These are phyloP conservation scores for Monilinia laxa DNA, from an alignment of 2,329 filamentous ascomycete genomes.

Conservation along the genomic window DNA sequence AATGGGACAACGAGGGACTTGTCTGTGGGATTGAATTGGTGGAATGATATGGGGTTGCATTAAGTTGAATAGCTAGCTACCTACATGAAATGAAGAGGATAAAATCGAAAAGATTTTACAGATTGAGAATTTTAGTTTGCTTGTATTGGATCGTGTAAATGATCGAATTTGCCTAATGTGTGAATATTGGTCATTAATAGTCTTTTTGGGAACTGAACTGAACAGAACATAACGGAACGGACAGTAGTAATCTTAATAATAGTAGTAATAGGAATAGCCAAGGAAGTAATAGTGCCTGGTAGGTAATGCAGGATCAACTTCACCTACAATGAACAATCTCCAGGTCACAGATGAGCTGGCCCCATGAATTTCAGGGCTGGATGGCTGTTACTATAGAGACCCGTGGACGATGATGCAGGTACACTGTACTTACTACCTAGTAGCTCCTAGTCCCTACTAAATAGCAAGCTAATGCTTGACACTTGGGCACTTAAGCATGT, in stretches of 20 bases:
- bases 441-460: not conserved
- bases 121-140: not conserved
- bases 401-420: conserved; percentile 11
- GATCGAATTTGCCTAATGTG: not conserved
- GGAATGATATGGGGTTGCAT: not conserved
- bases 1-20: not conserved
- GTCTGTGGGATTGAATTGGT: not conserved
- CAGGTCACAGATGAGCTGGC: not conserved
- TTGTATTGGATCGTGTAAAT: too few relatives aligned
- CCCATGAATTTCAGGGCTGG: not conserved
- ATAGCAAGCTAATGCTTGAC: conserved; percentile 1
- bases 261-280: too few relatives aligned
- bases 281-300: too few relatives aligned
- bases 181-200: not conserved
- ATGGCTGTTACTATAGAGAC: conserved; percentile 7
- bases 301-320: not conserved
- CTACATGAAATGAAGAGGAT: conserved; percentile 2
- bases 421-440: conserved; percentile 4
- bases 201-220: not conserved
- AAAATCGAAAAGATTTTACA: not conserved
- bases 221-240: too few relatives aligned
- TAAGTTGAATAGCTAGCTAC: not conserved
- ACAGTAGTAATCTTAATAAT: too few relatives aligned
- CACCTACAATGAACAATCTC: not conserved
- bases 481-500: not conserved